Conservation (phyloP, 2,329 filamentous ascomycete genomes). For the Escovopsis weberi region DNA sequence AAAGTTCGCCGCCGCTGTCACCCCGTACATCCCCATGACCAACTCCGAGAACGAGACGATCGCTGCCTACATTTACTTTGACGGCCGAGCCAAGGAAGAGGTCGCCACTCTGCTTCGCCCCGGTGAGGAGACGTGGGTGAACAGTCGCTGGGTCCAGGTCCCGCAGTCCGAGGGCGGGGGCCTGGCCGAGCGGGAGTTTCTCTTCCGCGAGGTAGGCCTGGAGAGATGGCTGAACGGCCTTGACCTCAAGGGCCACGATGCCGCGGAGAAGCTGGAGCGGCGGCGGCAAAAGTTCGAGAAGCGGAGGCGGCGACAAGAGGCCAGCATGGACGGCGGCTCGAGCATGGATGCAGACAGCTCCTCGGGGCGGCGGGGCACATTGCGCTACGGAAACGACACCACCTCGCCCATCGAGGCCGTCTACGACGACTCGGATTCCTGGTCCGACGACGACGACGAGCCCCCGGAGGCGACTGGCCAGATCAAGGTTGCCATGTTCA, state of each 20-base stretch:
- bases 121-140: conserved; percentile 98
- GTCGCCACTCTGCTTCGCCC: conserved; percentile 84
- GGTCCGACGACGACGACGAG: conserved; percentile 70
- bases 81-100: conserved; percentile 88
- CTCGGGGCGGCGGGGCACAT: conserved; percentile 38
- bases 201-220: conserved; percentile 91
- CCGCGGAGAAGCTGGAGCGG: conserved; percentile 78
- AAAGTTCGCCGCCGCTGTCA: conserved; percentile 42
- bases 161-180: conserved; percentile 84
- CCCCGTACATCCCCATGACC: conserved; percentile 83
- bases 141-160: conserved; percentile 93
- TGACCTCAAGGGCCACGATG: conserved; percentile 86
- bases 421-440: conserved; percentile 56
- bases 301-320: conserved; percentile 49
- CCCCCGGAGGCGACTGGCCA: conserved; percentile 89
- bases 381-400: conserved; percentile 69
- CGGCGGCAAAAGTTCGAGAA: conserved; percentile 67
- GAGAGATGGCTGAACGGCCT: conserved; percentile 95
- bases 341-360: conserved; percentile 23
- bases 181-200: conserved; percentile 86
- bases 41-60: conserved; percentile 92
- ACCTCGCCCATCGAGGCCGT: conserved; percentile 58
- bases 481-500: conserved; percentile 95
- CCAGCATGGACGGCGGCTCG: conserved; percentile 20
- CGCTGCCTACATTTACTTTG: conserved; percentile 97